Base-by-base conservation (phyloP, 306 rosid species). In the Alnus rubra region DNA sequence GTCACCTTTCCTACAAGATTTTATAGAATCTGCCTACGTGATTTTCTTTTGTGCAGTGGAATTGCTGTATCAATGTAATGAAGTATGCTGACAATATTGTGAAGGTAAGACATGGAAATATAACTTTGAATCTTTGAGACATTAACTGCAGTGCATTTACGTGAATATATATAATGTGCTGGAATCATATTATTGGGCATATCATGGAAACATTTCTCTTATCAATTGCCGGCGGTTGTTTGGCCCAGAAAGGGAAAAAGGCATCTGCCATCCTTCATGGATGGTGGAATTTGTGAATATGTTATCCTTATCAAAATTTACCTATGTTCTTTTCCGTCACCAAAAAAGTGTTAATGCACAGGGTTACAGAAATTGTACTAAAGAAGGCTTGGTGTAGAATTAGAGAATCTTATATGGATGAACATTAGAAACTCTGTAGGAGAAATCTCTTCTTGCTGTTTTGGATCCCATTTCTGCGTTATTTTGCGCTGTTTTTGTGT, bases 51-150 rank as follows among this genome's bases (percentile, higher is more conserved):
- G 69, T 83, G 74, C 89, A 95, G 98, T 89, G 98, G 98, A 78
- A 93, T 95, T 83, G 98, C 97, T 83, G 98, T 95, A 63, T 95
- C 98, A 19, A 92, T 95, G 98, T 95, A 19, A 87, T 92, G 98
- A 95, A 95, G 87, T 92, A 87, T 79, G 98, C 98, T 50, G 98
- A 95, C 90, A 95, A 95, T 72, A 95, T 92, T 82, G 98, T 93
- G 76, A 92, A 95, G 97, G 98, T 95, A 87, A 81, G 88, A 79
- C 35, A 37, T 71, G 81, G 78, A 75, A 80, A 56, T 44, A 52
- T 69, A 49, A 50, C 80, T 51, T 74, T 65, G 13, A 53, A 16
- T 82, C 62, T 76, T 70, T 52, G 82, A 47, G 37, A 71, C 76
- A 49, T 68, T 56, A 77, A n/a, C 69, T n/a, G 7, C 49, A 69